phyloP scores from a whole-genome alignment of 2,329 filamentous ascomycete species.

The Knufia fluminis region DNA sequence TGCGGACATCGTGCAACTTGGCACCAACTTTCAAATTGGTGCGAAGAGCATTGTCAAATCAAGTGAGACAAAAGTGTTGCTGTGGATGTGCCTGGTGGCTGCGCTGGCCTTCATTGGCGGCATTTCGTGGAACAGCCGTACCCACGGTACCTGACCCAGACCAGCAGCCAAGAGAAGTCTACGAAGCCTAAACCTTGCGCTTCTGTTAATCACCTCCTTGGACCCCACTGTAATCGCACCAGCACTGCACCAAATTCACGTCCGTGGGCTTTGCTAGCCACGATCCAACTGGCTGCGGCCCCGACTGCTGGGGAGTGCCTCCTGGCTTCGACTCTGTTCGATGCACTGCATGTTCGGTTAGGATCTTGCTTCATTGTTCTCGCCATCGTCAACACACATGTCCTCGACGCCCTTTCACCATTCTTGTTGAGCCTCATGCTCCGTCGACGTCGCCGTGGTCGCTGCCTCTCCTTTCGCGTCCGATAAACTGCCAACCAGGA shows the following conservation, averaged over 20 bases:
- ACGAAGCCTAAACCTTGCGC: background rate
- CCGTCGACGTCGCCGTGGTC: conserved; percentile 25
- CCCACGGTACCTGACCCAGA: conserved; percentile 2
- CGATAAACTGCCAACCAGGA: conserved; percentile 18
- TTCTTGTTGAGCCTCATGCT: conserved; percentile 22
- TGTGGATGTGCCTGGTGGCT: background rate
- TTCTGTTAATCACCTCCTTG: background rate
- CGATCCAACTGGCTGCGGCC: conserved; percentile 3
- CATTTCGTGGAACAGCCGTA: background rate
- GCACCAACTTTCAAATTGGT: conserved; percentile 4
- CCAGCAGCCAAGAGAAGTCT: background rate
- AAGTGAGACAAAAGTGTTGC: background rate
- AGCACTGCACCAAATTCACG: conserved; percentile 1
- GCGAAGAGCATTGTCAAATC: background rate
- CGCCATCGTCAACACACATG: conserved; percentile 2
- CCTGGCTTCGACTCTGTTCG: conserved; percentile 1
- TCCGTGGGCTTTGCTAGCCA: background rate
- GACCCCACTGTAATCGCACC: conserved; percentile 5
- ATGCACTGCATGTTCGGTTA: background rate
- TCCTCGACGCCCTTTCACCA: conserved; percentile 10
- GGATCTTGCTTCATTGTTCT: conserved; percentile 2
- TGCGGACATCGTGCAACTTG: background rate
- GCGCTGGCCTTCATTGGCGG: background rate
- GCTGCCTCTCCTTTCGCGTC: conserved; percentile 22
- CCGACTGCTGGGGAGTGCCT: conserved; percentile 1